Conservation (phyloP, 768 basidiomycete species). For the Psilocybe subaeruginosa region DNA sequence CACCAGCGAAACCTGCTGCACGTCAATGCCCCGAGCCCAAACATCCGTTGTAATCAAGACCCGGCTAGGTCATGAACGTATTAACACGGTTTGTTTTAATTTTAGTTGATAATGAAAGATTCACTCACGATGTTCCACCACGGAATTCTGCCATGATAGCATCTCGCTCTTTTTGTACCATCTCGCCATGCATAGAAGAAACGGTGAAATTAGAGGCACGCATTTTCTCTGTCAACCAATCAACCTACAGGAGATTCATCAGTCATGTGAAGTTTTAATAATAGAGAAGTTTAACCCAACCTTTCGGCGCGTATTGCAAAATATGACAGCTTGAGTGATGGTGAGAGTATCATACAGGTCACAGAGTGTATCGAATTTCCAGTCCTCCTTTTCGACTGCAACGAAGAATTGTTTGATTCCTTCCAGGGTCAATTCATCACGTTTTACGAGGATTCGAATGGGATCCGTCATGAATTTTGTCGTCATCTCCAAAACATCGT, state of each 20-base stretch:
- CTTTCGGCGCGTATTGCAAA: conserved; percentile 98
- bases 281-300: conserved; percentile 39
- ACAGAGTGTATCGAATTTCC: conserved; percentile 98
- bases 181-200: conserved; percentile 94
- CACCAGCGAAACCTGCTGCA: conserved; percentile 96
- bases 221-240: conserved; percentile 99
- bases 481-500: conserved; percentile 98
- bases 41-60: conserved; percentile 96
- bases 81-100: conserved; percentile 9
- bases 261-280: conserved; percentile 4
- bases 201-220: conserved; percentile 98
- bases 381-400: conserved; percentile 99
- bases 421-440: conserved; percentile 97
- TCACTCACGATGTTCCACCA: conserved; percentile 82
- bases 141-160: conserved; percentile 98
- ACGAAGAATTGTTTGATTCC: conserved; percentile 98
- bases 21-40: conserved; percentile 98
- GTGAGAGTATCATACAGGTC: conserved; percentile 98
- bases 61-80: conserved; percentile 53
- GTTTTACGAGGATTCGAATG: conserved; percentile 97
- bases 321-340: conserved; percentile 98
- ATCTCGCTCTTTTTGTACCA: conserved; percentile 94
- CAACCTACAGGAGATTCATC: conserved; percentile 57
- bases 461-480: conserved; percentile 99
- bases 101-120: neutral